Base-by-base conservation (phyloP, 345 rosid species). In the Aquilaria sinensis region DNA sequence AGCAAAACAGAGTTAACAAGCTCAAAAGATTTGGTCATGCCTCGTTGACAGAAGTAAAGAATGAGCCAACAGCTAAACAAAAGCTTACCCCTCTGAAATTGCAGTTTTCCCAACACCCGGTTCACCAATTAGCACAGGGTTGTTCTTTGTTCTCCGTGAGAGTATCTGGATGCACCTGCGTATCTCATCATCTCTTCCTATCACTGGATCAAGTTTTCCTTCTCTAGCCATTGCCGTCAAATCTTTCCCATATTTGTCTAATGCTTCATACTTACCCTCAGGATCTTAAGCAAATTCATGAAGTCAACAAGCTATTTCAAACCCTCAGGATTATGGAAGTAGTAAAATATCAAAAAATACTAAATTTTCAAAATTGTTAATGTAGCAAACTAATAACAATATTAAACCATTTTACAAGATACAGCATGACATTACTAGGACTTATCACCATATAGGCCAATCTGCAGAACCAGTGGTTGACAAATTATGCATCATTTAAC, bases 21-120 rank as follows among this genome's bases (percentile, higher is more conserved):
- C 43, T 2, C 7, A 37, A 37, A 5, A 37, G 8, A 37, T 37
- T 5, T 37, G 23, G 30, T 66, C 32, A 29, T 43, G 10, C 43
- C 43, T 37, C 8, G 8, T 5, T 37, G 43, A 37, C 2, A 37
- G 7, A 37, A 37, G 8, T 37, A 37, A 37, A 37, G 43, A 37
- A 37, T 37, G 60, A 31, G 43, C 10, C 56, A 54, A 37, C 12
- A 10, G 34, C 16, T 49, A 41, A 54, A 31, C 23, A 23, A 23
- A 37, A 51, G 67, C 74, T 77, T 76, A 94, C 99, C 99, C 99
- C 76, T 95, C 97, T 47, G 99, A 91, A 49, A 95, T 89, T 58
- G 99, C 99, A 71, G 99, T 91, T 84, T 95, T 95, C 49, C 99
- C 99, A 59, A 91, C 99, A 58, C 99, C 99, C 5, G 97, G 97